Percentiles rank a stretch among this genome's conserved stretches.
Conservation (phyloP, 345 rosid species). For the Pistacia integerrima region DNA sequence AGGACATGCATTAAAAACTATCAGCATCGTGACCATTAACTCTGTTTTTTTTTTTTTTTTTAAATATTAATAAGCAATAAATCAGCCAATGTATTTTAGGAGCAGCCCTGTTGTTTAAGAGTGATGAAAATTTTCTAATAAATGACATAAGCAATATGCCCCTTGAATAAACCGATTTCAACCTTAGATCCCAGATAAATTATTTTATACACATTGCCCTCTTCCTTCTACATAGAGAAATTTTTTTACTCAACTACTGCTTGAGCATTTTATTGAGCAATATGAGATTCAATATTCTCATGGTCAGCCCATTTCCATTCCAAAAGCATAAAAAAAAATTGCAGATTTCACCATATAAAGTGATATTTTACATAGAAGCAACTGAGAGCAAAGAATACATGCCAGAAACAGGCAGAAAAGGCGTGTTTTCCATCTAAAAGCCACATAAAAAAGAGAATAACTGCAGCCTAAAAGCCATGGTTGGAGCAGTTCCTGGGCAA, state of each 20-base stretch:
- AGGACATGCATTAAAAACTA: background rate
- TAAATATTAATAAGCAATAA: background rate
- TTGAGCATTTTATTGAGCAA: background rate
- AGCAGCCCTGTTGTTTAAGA: background rate
- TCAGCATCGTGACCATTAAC: background rate
- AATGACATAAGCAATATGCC: background rate
- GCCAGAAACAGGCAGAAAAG: background rate
- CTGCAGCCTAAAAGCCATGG: background rate
- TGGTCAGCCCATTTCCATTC: conserved; percentile 5
- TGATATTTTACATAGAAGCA: background rate
- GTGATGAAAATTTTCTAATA: too few relatives aligned
- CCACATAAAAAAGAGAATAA: background rate
- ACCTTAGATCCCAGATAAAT: background rate
- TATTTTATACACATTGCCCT: background rate
- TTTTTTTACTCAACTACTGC: background rate
- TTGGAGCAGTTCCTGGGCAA: background rate
- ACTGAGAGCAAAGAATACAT: too few relatives aligned
- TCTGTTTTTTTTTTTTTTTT: background rate
- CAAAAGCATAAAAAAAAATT: background rate
- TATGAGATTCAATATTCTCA: background rate
- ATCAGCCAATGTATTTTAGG: background rate
- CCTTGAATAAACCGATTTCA: background rate
- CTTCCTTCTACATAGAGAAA: background rate
- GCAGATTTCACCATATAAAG: conserved; percentile 2
- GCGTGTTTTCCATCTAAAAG: background rate